Base-by-base conservation (phyloP, 2,329 filamentous ascomycete species). In the Elsinoe australis region DNA sequence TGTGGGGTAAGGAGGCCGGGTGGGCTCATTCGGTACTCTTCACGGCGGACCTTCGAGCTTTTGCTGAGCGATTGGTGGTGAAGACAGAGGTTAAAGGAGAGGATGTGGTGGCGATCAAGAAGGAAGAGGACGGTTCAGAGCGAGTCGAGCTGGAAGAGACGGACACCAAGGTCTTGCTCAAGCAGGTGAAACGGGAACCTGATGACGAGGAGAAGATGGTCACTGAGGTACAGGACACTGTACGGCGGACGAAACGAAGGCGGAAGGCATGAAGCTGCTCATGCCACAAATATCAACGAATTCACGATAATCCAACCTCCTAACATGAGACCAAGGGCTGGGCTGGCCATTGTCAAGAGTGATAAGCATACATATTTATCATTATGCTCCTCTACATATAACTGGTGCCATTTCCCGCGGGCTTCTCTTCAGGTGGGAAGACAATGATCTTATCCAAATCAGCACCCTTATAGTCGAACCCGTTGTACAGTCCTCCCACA, bases 11-110 rank as follows among this genome's bases (percentile, higher is more conserved):
- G 51, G 86, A 96, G 58, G 92, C 92, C 1, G 92, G 92, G 1
- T 98, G 94, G 94, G 92, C 94, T 7, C 92, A 98, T 68, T 94
- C 87, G 2, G 92, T 98, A 6, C 72, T 98, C 9, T 98, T 98
- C 61, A 94, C 92, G 0, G 94, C 92, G 0, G 89, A 98, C 61
- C 66, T 98, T 49, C 85, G 80, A 60, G 79, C 86, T 0, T 96
- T 96, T 59, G 83, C 88, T 0, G 83, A 86, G 55, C 74, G 71
- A 55, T 61, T 79, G n/a, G 64, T 69, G 1, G 65, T 60, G 3
- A 74, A 75, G 56, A 62, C 62, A 6, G 70, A 74, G 54, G 58
- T 76, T 17, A 70, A 75, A 49, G 66, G 70, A 36, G 68, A 72
- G 24, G 64, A 68, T 49, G 55, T 56, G 8, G 57, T 60, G 31